Percentiles rank a stretch among this genome's conserved stretches.
Conservation (phyloP, 345 rosid genomes). For the Camelina laxa region DNA sequence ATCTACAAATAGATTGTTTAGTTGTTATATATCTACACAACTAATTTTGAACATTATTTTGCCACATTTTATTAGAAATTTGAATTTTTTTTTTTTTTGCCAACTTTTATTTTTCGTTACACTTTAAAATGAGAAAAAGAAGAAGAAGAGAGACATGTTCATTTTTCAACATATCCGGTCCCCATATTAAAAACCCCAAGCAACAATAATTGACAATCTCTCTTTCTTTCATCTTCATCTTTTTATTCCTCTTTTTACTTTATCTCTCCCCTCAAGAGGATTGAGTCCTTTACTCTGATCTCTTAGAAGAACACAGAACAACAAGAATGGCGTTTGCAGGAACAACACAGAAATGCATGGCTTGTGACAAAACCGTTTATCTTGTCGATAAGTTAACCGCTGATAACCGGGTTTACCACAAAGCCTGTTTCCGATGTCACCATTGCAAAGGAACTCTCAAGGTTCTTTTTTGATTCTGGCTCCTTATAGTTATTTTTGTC, state of each 20-base stretch:
- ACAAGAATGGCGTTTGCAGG: conserved; percentile 90
- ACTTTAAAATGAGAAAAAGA: neutral
- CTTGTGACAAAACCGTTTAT: conserved; percentile 96
- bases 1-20: neutral
- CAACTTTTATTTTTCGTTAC: too few relatives aligned
- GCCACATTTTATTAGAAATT: neutral
- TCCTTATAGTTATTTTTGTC: neutral
- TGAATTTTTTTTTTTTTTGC: neutral
- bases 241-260: neutral
- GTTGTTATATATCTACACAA: neutral
- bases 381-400: conserved; percentile 96
- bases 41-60: neutral
- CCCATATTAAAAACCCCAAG: conserved; percentile 33
- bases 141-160: conserved; percentile 33
- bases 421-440: conserved; percentile 98
- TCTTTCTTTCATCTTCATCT: conserved; percentile 33
- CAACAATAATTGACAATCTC: conserved; percentile 43
- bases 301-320: conserved; percentile 17
- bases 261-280: conserved; percentile 16
- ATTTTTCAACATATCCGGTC: conserved; percentile 37
- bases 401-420: conserved; percentile 89
- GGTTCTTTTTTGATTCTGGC: conserved; percentile 45
- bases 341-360: conserved; percentile 99
- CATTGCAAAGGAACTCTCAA: conserved; percentile 99
- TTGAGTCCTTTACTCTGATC: conserved; percentile 23